Conservation (phyloP, 331 rosid species). For the Ulmus americana region DNA sequence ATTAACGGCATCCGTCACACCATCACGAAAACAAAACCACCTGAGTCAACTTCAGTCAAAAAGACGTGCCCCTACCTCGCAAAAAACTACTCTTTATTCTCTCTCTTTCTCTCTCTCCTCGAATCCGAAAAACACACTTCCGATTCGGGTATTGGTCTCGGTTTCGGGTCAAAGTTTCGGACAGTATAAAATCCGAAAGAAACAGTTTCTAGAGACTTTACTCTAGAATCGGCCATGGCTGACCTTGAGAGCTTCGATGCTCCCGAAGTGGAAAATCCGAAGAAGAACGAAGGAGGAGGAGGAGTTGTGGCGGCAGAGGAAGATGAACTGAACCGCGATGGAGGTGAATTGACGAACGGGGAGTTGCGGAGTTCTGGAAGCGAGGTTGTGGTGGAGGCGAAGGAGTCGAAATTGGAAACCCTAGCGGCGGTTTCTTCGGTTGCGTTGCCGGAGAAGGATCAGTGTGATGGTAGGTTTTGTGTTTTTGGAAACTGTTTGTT, state of each 20-base stretch:
- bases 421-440: conserved; percentile 44
- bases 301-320: conserved; percentile 20
- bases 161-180: conserved; percentile 27
- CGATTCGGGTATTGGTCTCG: conserved; percentile 14
- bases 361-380: conserved; percentile 24
- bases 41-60: conserved; percentile 86
- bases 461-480: conserved; percentile 34
- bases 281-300: conserved; percentile 11
- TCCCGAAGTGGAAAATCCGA: conserved; percentile 25
- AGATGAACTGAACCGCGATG: conserved; percentile 15
- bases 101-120: conserved; percentile 12
- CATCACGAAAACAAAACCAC: conserved; percentile 31
- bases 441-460: conserved; percentile 29
- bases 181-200: conserved; percentile 19
- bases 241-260: conserved; percentile 40
- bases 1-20: conserved; percentile 30
- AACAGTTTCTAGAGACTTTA: conserved; percentile 28
- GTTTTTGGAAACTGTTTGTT: not conserved
- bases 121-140: conserved; percentile 20
- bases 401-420: conserved; percentile 45
- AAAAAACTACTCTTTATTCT: conserved; percentile 10
- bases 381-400: conserved; percentile 8
- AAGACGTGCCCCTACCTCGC: conserved; percentile 29
- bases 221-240: conserved; percentile 53
- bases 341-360: conserved; percentile 18